These are phyloP conservation scores for Globisporangium takayamanum DNA, from an alignment of 352 stramenopile species.

Conservation along the genomic window DNA sequence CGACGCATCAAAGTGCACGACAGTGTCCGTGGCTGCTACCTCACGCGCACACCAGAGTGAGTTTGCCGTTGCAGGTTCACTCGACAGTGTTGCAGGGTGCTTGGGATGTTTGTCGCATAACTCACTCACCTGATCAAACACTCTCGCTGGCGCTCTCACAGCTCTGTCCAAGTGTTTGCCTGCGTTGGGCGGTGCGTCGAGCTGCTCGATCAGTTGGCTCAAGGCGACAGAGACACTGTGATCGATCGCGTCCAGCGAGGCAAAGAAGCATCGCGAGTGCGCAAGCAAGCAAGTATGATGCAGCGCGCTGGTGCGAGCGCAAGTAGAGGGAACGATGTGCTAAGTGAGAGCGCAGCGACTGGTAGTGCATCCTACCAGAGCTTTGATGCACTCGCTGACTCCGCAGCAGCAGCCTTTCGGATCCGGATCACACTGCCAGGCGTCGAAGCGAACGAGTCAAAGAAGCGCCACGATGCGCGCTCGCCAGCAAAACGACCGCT, in stretches of 20 bases:
- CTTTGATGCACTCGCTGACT: background rate
- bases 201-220: slow-evolving; percentile 22
- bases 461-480: background rate
- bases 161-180: slow-evolving; percentile 21
- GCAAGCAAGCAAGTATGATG: slow-evolving; percentile 4
- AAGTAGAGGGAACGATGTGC: background rate
- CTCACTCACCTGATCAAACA: background rate
- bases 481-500: slow-evolving; percentile 2
- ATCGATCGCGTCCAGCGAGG: slow-evolving; percentile 20
- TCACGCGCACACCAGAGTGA: slow-evolving; percentile 9
- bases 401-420: slow-evolving; percentile 21
- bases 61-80: background rate
- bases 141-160: slow-evolving; percentile 4
- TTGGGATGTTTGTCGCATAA: background rate
- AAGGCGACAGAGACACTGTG: slow-evolving; percentile 16
- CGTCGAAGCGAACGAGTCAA: slow-evolving; percentile 14
- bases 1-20: slow-evolving; percentile 36
- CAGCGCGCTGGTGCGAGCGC: background rate
- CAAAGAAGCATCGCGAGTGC: slow-evolving; percentile 19
- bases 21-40: slow-evolving; percentile 26
- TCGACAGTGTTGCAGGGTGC: background rate
- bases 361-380: background rate
- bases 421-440: slow-evolving; percentile 34
- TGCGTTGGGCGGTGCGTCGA: slow-evolving; percentile 27
- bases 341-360: background rate